Evolutionary conservation across 2,329 filamentous ascomycete genomes (phyloP), one percentile per base, ranked within the genome.

Genomic region (Penicillium sumatraense): DNA sequence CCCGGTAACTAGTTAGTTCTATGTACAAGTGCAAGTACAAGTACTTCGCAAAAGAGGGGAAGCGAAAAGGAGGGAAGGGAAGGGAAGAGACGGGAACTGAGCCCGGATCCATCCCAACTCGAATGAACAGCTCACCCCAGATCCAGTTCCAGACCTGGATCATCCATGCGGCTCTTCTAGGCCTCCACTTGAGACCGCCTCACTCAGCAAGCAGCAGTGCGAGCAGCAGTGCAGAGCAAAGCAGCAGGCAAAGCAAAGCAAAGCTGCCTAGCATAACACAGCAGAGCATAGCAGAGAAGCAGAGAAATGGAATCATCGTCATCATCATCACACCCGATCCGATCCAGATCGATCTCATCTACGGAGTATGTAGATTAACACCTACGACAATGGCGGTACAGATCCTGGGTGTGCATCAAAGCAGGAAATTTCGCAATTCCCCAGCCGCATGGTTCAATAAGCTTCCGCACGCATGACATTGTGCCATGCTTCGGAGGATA

Each of bases 121-220:
- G n/a, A n/a, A n/a, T n/a, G n/a, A 24, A n/a, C 38, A 23, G 11
- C 38, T n/a, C 11, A n/a, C 38, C 40, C 40, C 40, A 27, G 40
- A 27, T 16, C 20, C 21, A 23, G 21, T 18, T 40, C 26, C 21
- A 23, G 21, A 44, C 40, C 14, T 26, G 33, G 21, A 18, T 26
- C 9, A 24, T 50, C 35, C 20, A 48, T 53, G 51, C 44, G 51
- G 50, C 50, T 44, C 40, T 44, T 11, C n/a, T 3, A 29, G 27
- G 14, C 45, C 18, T 23, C 42, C 50, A 27, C 42, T 10, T 21
- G 20, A 41, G 38, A n/a, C n/a, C n/a, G n/a, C n/a, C n/a, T n/a
- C n/a, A n/a, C n/a, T n/a, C n/a, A n/a, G n/a, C n/a, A n/a, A n/a
- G n/a, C n/a, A n/a, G n/a, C n/a, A n/a, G n/a, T n/a, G n/a, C n/a